Evolutionary conservation across 495 filamentous ascomycete species (phyloP), one percentile per base, ranked within the genome.

Genomic region (Aspergillus heteromorphus): DNA sequence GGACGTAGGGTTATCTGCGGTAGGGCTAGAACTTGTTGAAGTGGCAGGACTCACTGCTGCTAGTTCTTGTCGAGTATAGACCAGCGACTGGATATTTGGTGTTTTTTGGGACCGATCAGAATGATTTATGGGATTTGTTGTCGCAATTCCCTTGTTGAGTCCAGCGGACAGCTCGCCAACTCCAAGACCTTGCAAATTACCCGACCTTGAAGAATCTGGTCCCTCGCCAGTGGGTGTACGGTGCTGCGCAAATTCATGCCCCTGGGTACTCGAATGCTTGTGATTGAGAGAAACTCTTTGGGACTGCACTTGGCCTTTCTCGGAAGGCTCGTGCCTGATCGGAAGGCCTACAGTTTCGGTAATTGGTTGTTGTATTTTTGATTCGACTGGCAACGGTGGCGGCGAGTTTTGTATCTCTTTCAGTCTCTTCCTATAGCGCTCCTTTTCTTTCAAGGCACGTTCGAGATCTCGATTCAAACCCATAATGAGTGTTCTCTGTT

Each of bases 401-500:
- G 70, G 55, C 41, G 76, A 63, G 23, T 66, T 76, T 56, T 86
- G 66, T 51, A 84, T 72, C 45, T 96, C 90, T 67, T 95, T 96
- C 13, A 95, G 60, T 69, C 91, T 95, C 72, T 89, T 92, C 55
- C 87, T 83, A 67, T 97, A 98, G 54, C 87, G 84, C 42, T 97
- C 93, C 68, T 97, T 97, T 58, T 97, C 93, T 65, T 95, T 95
- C 62, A 96, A 67, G 3, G 92, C 86, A 45, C 88, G 83, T 68
- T 97, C 92, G 20, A 98, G 77, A 64, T 98, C 93, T 69, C 93
- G 95, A 62, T 97, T 97, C 34, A 98, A 76, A 0, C 93, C 95
- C 21, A 96, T 63, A 30, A 98, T 91, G 79, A 98, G 88, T 0
- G 91, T 84, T 45, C 93, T 80, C 70, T 98, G 93, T 69, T 98